Evolutionary conservation across 2,329 filamentous ascomycete genomes (phyloP).

Genomic region (Pestalotiopsis sp.): DNA sequence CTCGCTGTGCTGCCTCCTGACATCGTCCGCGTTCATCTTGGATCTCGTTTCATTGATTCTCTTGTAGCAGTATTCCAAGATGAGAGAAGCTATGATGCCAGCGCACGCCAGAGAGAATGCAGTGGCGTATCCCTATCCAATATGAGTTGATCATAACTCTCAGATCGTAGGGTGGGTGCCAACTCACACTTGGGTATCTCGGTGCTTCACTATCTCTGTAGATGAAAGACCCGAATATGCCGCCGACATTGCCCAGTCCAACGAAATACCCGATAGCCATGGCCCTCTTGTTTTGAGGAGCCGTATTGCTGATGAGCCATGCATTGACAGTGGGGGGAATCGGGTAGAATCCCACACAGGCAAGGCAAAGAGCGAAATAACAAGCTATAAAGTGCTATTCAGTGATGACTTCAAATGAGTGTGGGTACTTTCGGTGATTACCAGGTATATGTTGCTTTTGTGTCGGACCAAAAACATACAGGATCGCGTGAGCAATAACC

Average conservation of each 20-base stretch:
- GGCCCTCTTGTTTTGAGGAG: slow-evolving; percentile 1
- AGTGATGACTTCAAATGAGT: not conserved
- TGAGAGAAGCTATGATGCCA: not conserved
- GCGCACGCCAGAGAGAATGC: slow-evolving; percentile 5
- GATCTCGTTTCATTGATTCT: not conserved
- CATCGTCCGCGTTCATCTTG: not conserved
- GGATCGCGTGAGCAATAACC: slow-evolving; percentile 1
- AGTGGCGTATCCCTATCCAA: not conserved
- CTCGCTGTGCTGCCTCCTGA: not conserved
- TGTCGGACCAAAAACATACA: slow-evolving; percentile 1
- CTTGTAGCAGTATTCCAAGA: not conserved
- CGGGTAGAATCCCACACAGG: slow-evolving; percentile 8
- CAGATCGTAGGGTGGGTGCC: not conserved
- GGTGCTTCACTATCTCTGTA: slow-evolving; percentile 7
- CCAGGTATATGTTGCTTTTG: slow-evolving; percentile 6
- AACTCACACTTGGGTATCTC: slow-evolving; percentile 5
- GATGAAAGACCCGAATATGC: slow-evolving; percentile 5
- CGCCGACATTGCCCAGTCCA: not conserved
- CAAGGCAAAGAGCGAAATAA: slow-evolving; percentile 9
- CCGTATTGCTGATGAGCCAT: slow-evolving; percentile 3
- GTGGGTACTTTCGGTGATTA: not conserved
- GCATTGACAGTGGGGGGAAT: slow-evolving; percentile 5
- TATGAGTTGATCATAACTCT: not conserved
- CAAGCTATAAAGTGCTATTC: not conserved
- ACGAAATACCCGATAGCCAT: slow-evolving; percentile 6